Evolutionary conservation across 345 rosid genomes (phyloP), one percentile per base, ranked within the genome.

Genomic region (Sisymbrium irio): DNA sequence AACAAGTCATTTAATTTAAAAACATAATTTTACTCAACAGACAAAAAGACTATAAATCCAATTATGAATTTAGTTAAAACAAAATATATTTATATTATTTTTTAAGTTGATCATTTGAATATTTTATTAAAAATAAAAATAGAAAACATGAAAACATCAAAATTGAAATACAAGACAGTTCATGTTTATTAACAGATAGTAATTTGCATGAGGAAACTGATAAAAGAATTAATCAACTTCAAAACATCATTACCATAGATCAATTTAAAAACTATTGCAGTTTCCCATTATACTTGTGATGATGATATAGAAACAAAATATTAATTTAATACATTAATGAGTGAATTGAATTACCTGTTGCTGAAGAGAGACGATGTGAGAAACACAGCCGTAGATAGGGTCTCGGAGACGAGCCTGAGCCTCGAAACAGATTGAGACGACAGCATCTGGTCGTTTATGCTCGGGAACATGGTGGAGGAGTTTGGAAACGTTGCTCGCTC

Each of bases 401-500:
- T 88, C 96, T 69, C 91, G 59, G 27, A 88, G 85, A 45, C 96
- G 83, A 32, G 93, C 85, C 65, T 87, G 86, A 62, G 96, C 96
- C 79, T 90, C 96, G 30, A 82, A 90, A 45, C 90, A 90, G 45
- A 90, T 84, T 10, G 89, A 80, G 28, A 83, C 85, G 56, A 88
- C 96, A 7, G 96, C 89, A 39, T 88, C 91, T 14, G 83, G 82
- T 46, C 96, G 81, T 63, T 83, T 86, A 69, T 84, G 85, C 13
- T 82, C 83, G 1, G 93, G 90, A 7, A 88, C 76, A 54, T 79
- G 85, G 2, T 76, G 68, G 30, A 93, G 91, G 8, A 93, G 89
- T 85, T 93, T 91, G 0, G 98, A 86, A 20, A 86, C 96, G 66
- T 93, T 93, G 77, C 98, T 91, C 3, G 98, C 98, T 5, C 98